Evolutionary conservation across 169 alveolate genomes (phyloP), one percentile per base, ranked within the genome.

Genomic region (Babesia ovata): DNA sequence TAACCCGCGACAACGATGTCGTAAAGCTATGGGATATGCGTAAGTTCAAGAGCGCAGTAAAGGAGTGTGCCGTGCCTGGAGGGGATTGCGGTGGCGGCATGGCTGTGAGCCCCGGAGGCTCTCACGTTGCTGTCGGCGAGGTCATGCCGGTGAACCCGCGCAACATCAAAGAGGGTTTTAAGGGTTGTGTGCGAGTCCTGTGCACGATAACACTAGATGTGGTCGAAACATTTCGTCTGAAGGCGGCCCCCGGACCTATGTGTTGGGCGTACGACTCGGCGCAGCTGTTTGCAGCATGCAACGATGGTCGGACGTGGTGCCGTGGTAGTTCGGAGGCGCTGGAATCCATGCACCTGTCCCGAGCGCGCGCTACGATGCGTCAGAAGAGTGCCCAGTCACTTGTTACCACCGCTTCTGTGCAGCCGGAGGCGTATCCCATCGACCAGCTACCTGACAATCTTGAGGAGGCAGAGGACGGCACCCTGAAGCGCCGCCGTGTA

Each of bases 381-480:
- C 60, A 73, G 54, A 82, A 70, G 79, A 45, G 21, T 22, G 61
- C 56, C 24, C 17, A 59, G 16, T 44, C 85, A 14, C 6, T 48
- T 26, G 63, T n/a, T 22, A 29, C 28, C 24, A 73, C 73, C 0
- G 65, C 73, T 16, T 63, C 85, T 24, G 89, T 70, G 21, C 72
- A 73, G 44, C 79, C 62, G 11, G 85, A 82, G 28, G 71, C 85
- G 22, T 73, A 73, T 61, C 82, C 89, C n/a, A 73, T 73, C 28
- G 89, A 82, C 65, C 48, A 66, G 29, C 74, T 82, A 17, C 89
- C 89, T 12, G 82, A 71, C 56, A 58, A 82, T 79, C 79, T 82
- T 22, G 85, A 67, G 60, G 89, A 82, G 58, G 67, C 70, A 19
- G 85, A 73, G 42, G 89, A 73, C 29, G 89, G 89, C n/a, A 59